These are phyloP conservation scores for Fusarium tanahbumbuense DNA, from an alignment of 2,329 filamentous ascomycete species.

Conservation along the genomic window DNA sequence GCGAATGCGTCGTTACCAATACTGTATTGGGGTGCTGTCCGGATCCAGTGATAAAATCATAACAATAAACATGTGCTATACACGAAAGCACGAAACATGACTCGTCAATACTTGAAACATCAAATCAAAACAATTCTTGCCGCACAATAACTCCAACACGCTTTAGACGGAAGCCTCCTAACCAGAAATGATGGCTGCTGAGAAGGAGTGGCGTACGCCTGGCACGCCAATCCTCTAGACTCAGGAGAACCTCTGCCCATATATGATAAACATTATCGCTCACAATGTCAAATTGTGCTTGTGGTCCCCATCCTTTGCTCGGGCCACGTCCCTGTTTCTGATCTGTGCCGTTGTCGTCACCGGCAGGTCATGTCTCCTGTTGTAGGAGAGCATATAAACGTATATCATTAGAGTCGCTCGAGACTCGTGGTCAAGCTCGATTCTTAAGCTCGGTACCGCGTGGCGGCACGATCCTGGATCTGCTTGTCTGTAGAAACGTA, in stretches of 20 bases:
- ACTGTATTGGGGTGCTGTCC: constrained; percentile 29
- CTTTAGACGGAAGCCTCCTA: constrained; percentile 40
- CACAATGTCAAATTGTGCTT: constrained; percentile 43
- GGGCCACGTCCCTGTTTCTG: constrained; percentile 44
- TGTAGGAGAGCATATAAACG: constrained; percentile 43
- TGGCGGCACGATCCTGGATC: constrained; percentile 73
- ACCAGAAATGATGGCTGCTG: constrained; percentile 38
- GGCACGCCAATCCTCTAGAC: constrained; percentile 24
- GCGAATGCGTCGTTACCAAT: constrained; percentile 21
- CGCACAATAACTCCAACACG: constrained; percentile 44
- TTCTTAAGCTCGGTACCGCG: constrained; percentile 50
- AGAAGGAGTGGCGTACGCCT: constrained; percentile 29
- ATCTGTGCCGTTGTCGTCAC: constrained; percentile 44
- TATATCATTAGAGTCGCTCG: constrained; percentile 46
- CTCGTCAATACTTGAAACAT: constrained; percentile 24
- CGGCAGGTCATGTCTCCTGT: constrained; percentile 42
- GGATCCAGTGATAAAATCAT: constrained; percentile 29
- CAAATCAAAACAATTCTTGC: constrained; percentile 29
- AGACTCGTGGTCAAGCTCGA: constrained; percentile 41
- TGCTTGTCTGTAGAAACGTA: constrained; percentile 85
- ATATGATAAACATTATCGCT: constrained; percentile 49
- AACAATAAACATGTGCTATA: constrained; percentile 30
- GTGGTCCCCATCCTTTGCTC: constrained; percentile 24
- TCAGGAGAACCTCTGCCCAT: constrained; percentile 32
- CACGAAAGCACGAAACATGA: constrained; percentile 28